These are phyloP conservation scores for Camelina hispida DNA, from an alignment of 345 rosid genomes.

Conservation along the genomic window DNA sequence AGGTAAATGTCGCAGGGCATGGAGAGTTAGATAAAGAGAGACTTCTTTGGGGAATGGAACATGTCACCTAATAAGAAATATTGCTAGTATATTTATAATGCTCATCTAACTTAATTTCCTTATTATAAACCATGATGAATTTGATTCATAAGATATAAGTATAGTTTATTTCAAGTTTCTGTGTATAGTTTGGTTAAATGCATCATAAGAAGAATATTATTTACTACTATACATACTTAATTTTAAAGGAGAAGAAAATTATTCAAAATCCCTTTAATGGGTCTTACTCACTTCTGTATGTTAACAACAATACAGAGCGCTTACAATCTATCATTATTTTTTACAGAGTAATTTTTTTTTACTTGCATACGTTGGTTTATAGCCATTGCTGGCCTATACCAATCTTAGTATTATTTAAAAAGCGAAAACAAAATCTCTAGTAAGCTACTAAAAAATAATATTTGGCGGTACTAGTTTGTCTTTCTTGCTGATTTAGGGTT, in stretches of 20 bases:
- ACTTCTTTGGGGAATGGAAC: too few species aligned
- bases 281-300: constrained; percentile 31
- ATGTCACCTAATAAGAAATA: too few species aligned
- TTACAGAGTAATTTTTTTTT: background rate
- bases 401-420: constrained; percentile 33
- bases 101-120: too few species aligned
- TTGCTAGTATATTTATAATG: too few species aligned
- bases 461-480: constrained; percentile 12
- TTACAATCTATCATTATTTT: constrained; percentile 25
- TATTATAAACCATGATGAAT: too few species aligned
- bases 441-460: constrained; percentile 20
- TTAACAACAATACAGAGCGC: constrained; percentile 6
- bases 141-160: too few species aligned
- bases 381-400: constrained; percentile 18
- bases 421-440: background rate
- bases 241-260: background rate
- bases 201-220: too few species aligned
- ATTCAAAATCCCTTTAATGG: constrained; percentile 32
- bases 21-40: too few species aligned
- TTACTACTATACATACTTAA: too few species aligned
- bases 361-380: constrained; percentile 24
- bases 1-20: too few species aligned
- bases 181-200: too few species aligned
- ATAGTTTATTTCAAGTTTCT: too few species aligned
- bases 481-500: background rate